Evolutionary conservation across 2,329 filamentous ascomycete species (phyloP).

Genomic region (Colletotrichum tropicicola): DNA sequence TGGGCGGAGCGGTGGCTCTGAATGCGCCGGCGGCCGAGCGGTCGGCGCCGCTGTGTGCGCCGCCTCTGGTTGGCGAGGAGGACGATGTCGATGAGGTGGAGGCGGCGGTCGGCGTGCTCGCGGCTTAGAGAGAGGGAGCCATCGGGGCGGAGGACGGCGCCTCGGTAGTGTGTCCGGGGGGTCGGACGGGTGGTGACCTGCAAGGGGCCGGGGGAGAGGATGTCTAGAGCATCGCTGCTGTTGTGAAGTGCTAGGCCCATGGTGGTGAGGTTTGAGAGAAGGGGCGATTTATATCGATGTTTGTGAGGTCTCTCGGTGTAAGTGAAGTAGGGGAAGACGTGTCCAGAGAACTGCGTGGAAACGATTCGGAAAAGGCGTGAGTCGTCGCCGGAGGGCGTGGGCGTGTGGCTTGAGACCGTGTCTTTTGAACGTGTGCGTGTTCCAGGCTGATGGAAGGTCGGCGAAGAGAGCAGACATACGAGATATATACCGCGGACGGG

Average conservation of each 20-base stretch:
- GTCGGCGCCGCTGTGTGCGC: neutral
- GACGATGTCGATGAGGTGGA: slow-evolving; percentile 21
- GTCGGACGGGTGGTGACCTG: slow-evolving; percentile 5
- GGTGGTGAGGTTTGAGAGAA: neutral
- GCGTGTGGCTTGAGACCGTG: neutral
- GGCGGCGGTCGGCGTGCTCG: slow-evolving; percentile 5
- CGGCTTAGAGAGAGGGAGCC: neutral
- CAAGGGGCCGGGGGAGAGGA: slow-evolving; percentile 3
- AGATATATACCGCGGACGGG: slow-evolving; percentile 5
- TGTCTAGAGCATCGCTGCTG: slow-evolving; percentile 13
- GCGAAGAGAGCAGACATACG: slow-evolving; percentile 14
- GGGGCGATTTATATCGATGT: neutral
- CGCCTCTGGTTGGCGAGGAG: slow-evolving; percentile 10
- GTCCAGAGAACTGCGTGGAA: neutral
- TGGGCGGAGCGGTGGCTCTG: neutral
- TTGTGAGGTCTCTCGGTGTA: neutral
- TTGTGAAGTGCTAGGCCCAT: slow-evolving; percentile 20
- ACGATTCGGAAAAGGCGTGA: neutral
- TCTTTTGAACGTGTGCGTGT: neutral
- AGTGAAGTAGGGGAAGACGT: neutral
- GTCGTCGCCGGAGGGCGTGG: neutral
- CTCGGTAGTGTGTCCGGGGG: slow-evolving; percentile 8
- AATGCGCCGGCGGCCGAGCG: neutral
- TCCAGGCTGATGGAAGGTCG: neutral
- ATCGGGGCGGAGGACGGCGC: slow-evolving; percentile 5